A percentile compares a stretch with the other conserved stretches of the same genome.
Conservation (phyloP, 2,329 filamentous ascomycete species). For the Hymenoscyphus fructigenus region DNA sequence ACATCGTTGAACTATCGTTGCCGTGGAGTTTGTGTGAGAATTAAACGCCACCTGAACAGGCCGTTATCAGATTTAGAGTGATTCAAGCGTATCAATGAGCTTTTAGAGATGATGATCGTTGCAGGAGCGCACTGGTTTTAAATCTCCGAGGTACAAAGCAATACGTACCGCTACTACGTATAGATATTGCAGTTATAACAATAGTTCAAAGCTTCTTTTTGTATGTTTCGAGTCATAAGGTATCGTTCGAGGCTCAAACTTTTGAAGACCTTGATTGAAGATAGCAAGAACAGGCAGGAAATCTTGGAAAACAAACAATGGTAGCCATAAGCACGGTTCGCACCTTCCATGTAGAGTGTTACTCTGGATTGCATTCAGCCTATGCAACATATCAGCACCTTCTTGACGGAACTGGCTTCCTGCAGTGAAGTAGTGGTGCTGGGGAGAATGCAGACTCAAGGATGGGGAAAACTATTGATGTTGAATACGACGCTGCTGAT, state of each 20-base stretch:
- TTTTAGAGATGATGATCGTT: background rate
- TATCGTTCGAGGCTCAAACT: background rate
- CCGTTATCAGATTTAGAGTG: background rate
- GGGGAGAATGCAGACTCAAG: slow-evolving; percentile 4
- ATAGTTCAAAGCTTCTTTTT: background rate
- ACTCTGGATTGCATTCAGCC: slow-evolving; percentile 18
- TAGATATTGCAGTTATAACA: too few relatives aligned
- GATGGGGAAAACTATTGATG: background rate
- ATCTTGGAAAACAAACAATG: background rate
- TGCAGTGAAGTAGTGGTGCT: slow-evolving; percentile 14
- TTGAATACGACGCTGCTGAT: slow-evolving; percentile 6
- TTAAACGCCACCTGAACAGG: background rate
- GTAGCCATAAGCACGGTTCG: slow-evolving; percentile 15
- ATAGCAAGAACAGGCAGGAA: background rate
- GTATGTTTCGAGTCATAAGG: background rate
- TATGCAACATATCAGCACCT: slow-evolving; percentile 20
- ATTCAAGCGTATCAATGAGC: background rate
- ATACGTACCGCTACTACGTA: background rate
- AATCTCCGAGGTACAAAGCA: background rate
- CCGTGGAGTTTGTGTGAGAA: background rate
- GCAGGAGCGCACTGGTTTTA: background rate
- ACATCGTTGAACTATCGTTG: background rate
- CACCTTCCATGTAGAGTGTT: slow-evolving; percentile 14
- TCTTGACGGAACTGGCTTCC: slow-evolving; percentile 12
- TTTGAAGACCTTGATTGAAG: background rate